Conservation (phyloP, 257 asterid species). For the Jaltomata sinuosa region DNA sequence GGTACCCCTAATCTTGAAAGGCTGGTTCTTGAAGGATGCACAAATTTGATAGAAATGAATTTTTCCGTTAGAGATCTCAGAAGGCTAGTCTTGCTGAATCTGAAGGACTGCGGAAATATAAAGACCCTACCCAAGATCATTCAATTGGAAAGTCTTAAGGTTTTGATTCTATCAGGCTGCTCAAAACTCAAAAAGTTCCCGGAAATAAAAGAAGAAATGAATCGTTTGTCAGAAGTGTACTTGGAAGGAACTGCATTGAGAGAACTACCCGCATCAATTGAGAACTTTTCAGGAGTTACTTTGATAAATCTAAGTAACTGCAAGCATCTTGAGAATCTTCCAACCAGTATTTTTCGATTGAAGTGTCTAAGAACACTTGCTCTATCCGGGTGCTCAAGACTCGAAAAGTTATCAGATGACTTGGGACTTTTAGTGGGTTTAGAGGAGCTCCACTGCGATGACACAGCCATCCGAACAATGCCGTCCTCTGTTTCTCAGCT, state of each 20-base stretch:
- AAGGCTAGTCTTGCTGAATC: no score
- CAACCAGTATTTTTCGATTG: not conserved
- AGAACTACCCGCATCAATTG: no score
- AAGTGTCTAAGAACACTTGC: not conserved
- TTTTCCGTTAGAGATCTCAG: not conserved
- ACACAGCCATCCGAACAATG: not conserved
- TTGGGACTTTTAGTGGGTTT: not conserved
- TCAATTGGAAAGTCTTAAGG: no score
- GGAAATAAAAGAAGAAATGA: no score
- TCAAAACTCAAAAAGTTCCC: no score
- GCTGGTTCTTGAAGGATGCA: not conserved
- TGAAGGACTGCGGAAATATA: no score
- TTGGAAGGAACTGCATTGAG: not conserved
- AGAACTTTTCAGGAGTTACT: no score
- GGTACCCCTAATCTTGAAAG: slow-evolving; percentile 6
- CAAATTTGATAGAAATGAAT: not conserved
- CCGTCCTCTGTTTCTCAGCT: not conserved
- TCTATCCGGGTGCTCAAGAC: slow-evolving; percentile 2
- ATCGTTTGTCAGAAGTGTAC: no score
- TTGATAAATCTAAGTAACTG: no score
- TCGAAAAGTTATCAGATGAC: not conserved
- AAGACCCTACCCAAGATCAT: no score
- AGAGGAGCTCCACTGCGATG: not conserved
- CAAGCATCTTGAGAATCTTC: no score
- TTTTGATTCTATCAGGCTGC: no score